phyloP scores from a whole-genome alignment of 345 rosid species.

The Eutrema heterophyllum region DNA sequence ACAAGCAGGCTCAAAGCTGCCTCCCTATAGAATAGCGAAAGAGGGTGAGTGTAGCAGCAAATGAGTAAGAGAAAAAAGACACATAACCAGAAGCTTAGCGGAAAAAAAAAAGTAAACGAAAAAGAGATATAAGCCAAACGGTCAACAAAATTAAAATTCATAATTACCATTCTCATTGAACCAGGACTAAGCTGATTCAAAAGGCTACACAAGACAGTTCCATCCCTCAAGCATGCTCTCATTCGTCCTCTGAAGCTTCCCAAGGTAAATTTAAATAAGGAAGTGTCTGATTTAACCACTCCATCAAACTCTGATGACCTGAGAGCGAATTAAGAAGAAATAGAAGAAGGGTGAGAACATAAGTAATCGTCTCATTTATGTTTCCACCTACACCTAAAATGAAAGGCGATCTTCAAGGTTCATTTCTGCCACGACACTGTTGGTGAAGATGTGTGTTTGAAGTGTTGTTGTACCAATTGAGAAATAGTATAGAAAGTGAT shows the following conservation, averaged over 20 bases:
- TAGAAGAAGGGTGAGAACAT: constrained; percentile 5
- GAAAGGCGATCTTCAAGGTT: background rate
- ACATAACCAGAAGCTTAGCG: background rate
- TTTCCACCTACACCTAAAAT: background rate
- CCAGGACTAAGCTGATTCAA: constrained; percentile 58
- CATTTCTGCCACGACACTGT: background rate
- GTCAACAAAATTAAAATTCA: constrained; percentile 5
- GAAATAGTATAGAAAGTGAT: no score
- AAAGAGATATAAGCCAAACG: background rate
- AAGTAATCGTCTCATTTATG: background rate
- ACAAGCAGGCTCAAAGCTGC: constrained; percentile 30
- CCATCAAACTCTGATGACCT: constrained; percentile 52
- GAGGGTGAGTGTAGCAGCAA: constrained; percentile 3
- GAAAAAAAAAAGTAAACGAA: background rate
- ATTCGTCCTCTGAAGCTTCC: constrained; percentile 67
- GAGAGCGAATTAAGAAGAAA: background rate
- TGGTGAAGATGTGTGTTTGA: no score
- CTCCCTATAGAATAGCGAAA: constrained; percentile 41
- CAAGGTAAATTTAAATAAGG: constrained; percentile 52
- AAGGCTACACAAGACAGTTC: constrained; percentile 57
- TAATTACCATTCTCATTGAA: constrained; percentile 41
- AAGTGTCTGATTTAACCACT: constrained; percentile 61
- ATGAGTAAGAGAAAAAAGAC: background rate
- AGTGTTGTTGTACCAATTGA: no score
- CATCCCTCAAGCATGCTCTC: constrained; percentile 60